A percentile compares a stretch with the other conserved stretches of the same genome.
phyloP scores from a whole-genome alignment of 345 rosid genomes.

The Populus deltoides region DNA sequence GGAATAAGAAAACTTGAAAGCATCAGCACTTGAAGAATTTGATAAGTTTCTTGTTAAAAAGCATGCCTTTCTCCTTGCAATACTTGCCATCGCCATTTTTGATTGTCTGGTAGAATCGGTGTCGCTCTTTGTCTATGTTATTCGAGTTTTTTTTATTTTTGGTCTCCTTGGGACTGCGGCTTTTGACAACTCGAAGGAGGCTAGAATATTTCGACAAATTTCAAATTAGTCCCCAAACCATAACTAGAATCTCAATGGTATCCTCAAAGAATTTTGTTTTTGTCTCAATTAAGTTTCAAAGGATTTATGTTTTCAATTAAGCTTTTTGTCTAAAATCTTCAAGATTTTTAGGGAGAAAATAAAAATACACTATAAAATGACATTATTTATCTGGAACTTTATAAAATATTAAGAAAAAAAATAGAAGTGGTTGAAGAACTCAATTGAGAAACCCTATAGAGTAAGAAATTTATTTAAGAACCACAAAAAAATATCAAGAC shows the following conservation, averaged over 20 bases:
- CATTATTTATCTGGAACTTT: not conserved
- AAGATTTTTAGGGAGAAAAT: not conserved
- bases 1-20: slow-evolving; percentile 53
- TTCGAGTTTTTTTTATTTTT: not conserved
- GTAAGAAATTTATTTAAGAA: no score
- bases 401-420: not conserved
- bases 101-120: not conserved
- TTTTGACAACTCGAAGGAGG: slow-evolving; percentile 10
- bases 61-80: slow-evolving; percentile 73
- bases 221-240: not conserved
- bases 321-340: not conserved
- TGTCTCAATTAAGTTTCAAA: not conserved
- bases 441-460: no score
- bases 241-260: not conserved
- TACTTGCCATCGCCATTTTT: slow-evolving; percentile 82
- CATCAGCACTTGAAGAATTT: slow-evolving; percentile 42
- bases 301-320: not conserved
- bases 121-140: not conserved
- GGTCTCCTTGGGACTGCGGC: not conserved
- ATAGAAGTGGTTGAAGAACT: not conserved
- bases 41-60: slow-evolving; percentile 54
- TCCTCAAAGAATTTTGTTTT: not conserved
- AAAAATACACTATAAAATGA: not conserved
- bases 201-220: not conserved
- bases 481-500: no score